Conservation (phyloP, 2,329 filamentous ascomycete genomes). For the Nectriaceae sp. region DNA sequence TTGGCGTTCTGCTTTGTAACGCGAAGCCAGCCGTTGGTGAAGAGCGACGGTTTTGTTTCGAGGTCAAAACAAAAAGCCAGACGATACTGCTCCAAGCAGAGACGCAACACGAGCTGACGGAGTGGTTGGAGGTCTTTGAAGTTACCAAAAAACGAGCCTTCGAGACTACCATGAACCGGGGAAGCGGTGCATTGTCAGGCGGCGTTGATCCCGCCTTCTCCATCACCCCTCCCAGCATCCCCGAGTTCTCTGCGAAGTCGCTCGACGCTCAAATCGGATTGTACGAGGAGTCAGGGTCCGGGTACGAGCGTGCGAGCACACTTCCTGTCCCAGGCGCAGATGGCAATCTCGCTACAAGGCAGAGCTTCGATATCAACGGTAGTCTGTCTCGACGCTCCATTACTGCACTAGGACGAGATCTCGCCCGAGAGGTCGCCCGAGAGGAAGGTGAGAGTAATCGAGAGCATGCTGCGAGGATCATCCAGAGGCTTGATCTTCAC, state of each 20-base stretch:
- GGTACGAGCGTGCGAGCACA: slow-evolving; percentile 62
- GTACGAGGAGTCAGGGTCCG: slow-evolving; percentile 49
- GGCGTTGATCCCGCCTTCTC: slow-evolving; percentile 79
- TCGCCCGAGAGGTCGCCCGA: slow-evolving; percentile 59
- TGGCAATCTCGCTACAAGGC: slow-evolving; percentile 53
- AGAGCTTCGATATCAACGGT: slow-evolving; percentile 70
- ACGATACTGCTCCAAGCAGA: slow-evolving; percentile 90
- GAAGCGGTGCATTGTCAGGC: slow-evolving; percentile 47
- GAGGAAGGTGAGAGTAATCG: slow-evolving; percentile 75
- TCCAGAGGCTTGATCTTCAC: slow-evolving; percentile 89
- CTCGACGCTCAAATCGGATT: slow-evolving; percentile 64
- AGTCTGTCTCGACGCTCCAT: slow-evolving; percentile 55
- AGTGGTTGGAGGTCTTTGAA: slow-evolving; percentile 94
- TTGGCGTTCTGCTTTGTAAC: slow-evolving; percentile 91
- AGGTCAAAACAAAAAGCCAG: slow-evolving; percentile 96
- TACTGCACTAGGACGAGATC: slow-evolving; percentile 49
- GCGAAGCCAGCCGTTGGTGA: slow-evolving; percentile 89
- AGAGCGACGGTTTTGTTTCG: slow-evolving; percentile 94
- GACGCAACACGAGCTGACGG: slow-evolving; percentile 86
- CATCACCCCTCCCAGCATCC: slow-evolving; percentile 83
- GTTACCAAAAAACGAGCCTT: slow-evolving; percentile 91
- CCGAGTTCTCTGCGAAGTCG: slow-evolving; percentile 85
- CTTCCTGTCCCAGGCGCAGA: slow-evolving; percentile 66
- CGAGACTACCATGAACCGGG: slow-evolving; percentile 65
- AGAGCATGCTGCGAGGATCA: slow-evolving; percentile 85